phyloP scores from a whole-genome alignment of 768 basidiomycete genomes.

The Sutorius australiensis region DNA sequence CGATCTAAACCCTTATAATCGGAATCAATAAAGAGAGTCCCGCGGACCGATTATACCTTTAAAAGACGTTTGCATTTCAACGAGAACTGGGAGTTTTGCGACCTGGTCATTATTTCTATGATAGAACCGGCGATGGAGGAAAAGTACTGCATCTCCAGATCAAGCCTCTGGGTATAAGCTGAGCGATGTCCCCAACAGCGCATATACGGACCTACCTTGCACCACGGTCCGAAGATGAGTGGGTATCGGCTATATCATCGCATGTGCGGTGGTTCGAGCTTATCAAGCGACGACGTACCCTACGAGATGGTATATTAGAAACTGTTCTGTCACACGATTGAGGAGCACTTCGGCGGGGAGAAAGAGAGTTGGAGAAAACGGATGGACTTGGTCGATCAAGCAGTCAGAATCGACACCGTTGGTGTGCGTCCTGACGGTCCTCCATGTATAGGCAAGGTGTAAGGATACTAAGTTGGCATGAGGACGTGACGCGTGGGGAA shows the following conservation, averaged over 20 bases:
- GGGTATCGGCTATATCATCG: conserved; percentile 60
- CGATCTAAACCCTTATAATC: conserved; percentile 16
- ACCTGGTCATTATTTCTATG: conserved; percentile 48
- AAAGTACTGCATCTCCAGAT: conserved; percentile 48
- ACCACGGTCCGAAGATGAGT: conserved; percentile 69
- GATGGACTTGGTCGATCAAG: conserved; percentile 36
- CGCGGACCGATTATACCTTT: conserved; percentile 39
- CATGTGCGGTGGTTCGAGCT: conserved; percentile 8
- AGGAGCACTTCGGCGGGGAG: conserved; percentile 53
- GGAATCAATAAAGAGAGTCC: conserved; percentile 7
- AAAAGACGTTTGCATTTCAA: conserved; percentile 41
- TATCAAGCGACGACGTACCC: conserved; percentile 38
- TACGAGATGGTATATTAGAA: conserved; percentile 55
- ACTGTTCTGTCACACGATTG: conserved; percentile 49
- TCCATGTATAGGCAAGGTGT: conserved; percentile 43
- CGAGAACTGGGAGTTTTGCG: conserved; percentile 45
- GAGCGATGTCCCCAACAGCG: conserved; percentile 1
- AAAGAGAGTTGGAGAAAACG: conserved; percentile 53
- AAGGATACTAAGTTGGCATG: conserved; percentile 33
- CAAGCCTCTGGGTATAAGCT: conserved; percentile 47
- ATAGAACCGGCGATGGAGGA: conserved; percentile 49
- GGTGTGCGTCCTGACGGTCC: conserved; percentile 9
- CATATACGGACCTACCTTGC: conserved; percentile 42
- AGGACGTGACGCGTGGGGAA: conserved; percentile 25
- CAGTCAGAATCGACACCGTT: conserved; percentile 12